Evolutionary conservation across 306 rosid species (phyloP).

Genomic region (Vigna unguiculata): DNA sequence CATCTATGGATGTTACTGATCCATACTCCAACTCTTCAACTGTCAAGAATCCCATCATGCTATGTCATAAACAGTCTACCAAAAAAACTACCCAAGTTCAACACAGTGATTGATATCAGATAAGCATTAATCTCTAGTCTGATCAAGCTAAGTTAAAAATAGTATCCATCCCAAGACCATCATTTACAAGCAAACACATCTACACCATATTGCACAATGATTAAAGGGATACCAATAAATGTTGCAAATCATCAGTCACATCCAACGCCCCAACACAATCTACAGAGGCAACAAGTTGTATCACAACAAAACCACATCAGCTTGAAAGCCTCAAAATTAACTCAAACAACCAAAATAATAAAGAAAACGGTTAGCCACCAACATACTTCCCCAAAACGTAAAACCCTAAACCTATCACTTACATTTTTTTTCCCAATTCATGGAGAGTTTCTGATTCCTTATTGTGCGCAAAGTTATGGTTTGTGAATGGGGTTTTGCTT

Average conservation of each 20-base stretch:
- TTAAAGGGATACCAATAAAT: slow-evolving; percentile 69
- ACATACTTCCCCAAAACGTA: no score
- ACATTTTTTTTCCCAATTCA: no score
- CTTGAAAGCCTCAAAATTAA: slow-evolving; percentile 37
- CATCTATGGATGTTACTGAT: slow-evolving; percentile 58
- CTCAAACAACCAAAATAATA: slow-evolving; percentile 14
- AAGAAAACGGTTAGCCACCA: no score
- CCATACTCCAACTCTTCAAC: slow-evolving; percentile 55
- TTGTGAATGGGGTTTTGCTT: no score
- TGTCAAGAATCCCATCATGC: slow-evolving; percentile 29
- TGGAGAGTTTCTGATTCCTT: no score
- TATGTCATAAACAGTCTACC: slow-evolving; percentile 25
- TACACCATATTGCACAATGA: slow-evolving; percentile 22
- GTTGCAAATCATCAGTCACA: slow-evolving; percentile 89
- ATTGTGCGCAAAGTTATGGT: no score
- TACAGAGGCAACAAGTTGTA: slow-evolving; percentile 97
- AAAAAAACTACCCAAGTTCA: slow-evolving; percentile 15
- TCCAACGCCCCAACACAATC: slow-evolving; percentile 99
- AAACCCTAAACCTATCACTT: no score
- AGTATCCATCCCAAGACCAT: not conserved
- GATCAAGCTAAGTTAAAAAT: slow-evolving; percentile 1
- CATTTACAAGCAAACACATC: not conserved
- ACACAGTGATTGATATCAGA: slow-evolving; percentile 5
- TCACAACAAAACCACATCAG: slow-evolving; percentile 65
- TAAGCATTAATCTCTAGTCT: slow-evolving; percentile 18